Conservation (phyloP, 2,329 filamentous ascomycete genomes). For the Colletotrichum sp. region DNA sequence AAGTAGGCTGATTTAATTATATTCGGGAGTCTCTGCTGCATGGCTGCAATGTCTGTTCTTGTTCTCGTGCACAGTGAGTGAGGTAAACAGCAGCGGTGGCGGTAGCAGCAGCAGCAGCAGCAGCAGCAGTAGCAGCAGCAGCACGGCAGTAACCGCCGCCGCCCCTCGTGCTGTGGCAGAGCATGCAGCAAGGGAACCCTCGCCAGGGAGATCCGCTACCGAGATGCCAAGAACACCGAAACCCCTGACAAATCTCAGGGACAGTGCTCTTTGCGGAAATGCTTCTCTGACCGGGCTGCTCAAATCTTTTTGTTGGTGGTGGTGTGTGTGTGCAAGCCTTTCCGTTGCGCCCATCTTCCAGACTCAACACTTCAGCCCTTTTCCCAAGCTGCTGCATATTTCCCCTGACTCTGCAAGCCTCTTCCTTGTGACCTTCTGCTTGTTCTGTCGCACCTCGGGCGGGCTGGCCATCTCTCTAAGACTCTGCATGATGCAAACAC, state of each 20-base stretch:
- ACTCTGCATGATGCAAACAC: background rate
- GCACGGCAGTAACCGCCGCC: background rate
- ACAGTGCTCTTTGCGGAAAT: background rate
- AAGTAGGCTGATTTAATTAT: background rate
- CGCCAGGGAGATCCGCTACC: background rate
- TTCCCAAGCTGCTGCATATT: background rate
- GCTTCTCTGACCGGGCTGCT: background rate
- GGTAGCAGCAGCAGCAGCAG: too few species aligned
- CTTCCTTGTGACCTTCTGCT: background rate
- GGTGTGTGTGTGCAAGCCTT: background rate
- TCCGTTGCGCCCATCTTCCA: background rate
- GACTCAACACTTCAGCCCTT: background rate
- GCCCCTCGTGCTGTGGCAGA: background rate
- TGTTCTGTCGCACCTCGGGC: background rate
- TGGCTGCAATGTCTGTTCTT: background rate
- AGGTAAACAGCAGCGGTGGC: background rate
- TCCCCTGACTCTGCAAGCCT: slow-evolving; percentile 1
- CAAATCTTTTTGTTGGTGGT: too few species aligned
- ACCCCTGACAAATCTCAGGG: slow-evolving; percentile 13
- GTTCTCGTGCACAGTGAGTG: background rate
- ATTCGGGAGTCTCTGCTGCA: background rate
- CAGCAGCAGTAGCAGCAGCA: too few species aligned
- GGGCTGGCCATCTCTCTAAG: background rate
- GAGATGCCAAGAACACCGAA: background rate
- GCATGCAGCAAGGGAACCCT: background rate